Conservation (phyloP, 1,284 basidiomycete genomes). For the Meira nashicola region DNA sequence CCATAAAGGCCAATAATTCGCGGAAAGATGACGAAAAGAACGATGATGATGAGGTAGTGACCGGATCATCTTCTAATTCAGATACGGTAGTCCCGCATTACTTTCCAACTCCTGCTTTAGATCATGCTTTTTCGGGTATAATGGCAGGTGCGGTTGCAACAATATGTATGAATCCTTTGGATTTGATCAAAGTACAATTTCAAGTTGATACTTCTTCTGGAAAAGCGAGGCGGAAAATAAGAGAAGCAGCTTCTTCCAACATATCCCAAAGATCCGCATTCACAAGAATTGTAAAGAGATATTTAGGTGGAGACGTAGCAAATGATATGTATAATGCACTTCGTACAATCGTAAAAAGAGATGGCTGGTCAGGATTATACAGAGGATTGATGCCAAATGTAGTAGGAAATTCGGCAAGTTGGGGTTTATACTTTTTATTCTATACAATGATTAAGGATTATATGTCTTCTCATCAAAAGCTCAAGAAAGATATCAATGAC, state of each 20-base stretch:
- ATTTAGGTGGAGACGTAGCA: slow-evolving; percentile 51
- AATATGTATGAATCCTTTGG: slow-evolving; percentile 94
- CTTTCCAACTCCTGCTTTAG: slow-evolving; percentile 56
- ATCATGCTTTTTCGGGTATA: slow-evolving; percentile 90
- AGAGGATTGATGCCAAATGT: slow-evolving; percentile 85
- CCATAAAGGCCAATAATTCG: not conserved
- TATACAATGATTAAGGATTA: slow-evolving; percentile 81
- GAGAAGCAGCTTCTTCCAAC: not conserved
- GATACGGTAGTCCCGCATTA: slow-evolving; percentile 23
- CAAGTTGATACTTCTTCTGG: slow-evolving; percentile 60
- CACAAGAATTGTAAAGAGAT: not conserved
- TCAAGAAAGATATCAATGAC: slow-evolving; percentile 5
- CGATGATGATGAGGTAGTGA: not conserved
- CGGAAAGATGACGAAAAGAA: not conserved
- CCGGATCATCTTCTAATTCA: not conserved
- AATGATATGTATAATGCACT: slow-evolving; percentile 72
- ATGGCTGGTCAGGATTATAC: slow-evolving; percentile 83
- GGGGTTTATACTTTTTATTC: slow-evolving; percentile 98
- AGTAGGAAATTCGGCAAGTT: slow-evolving; percentile 91
- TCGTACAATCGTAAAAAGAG: slow-evolving; percentile 66
- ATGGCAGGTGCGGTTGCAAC: slow-evolving; percentile 88
- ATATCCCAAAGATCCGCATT: not conserved
- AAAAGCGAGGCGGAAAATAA: slow-evolving; percentile 54
- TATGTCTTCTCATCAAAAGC: slow-evolving; percentile 30
- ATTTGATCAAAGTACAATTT: slow-evolving; percentile 90